Evolutionary conservation across 1,284 basidiomycete genomes (phyloP).

Genomic region (Malassezia equina): DNA sequence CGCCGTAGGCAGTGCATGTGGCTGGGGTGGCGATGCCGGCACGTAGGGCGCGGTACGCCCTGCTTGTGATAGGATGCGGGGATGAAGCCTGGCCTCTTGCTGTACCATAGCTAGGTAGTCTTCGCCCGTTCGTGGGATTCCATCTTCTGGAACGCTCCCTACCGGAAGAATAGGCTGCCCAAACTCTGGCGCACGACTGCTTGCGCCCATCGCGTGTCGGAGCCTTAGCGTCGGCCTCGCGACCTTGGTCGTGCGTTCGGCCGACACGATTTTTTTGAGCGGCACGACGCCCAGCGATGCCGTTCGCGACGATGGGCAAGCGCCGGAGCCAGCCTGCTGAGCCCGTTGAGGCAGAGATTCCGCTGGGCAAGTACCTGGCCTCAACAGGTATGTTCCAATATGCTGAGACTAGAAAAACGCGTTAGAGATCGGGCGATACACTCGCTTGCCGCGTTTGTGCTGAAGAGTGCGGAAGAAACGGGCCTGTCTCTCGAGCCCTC

Average conservation of each 20-base stretch:
- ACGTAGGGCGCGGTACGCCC: not conserved
- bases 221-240: not conserved
- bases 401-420: slow-evolving; percentile 53
- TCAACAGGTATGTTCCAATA: slow-evolving; percentile 20
- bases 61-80: slow-evolving; percentile 2
- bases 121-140: slow-evolving; percentile 32
- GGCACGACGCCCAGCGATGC: not conserved
- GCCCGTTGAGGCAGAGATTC: slow-evolving; percentile 20
- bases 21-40: not conserved
- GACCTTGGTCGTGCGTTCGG: slow-evolving; percentile 7
- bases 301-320: slow-evolving; percentile 10
- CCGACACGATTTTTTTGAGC: slow-evolving; percentile 9
- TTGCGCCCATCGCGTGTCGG: not conserved
- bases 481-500: slow-evolving; percentile 52
- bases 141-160: slow-evolving; percentile 24
- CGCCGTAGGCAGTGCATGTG: not conserved
- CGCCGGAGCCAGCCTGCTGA: slow-evolving; percentile 1
- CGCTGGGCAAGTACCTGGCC: slow-evolving; percentile 34
- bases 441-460: slow-evolving; percentile 59
- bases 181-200: not conserved
- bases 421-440: slow-evolving; percentile 70
- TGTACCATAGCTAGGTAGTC: slow-evolving; percentile 41
- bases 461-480: slow-evolving; percentile 23
- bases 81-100: slow-evolving; percentile 8
- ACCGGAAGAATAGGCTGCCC: slow-evolving; percentile 27